Conservation (phyloP, 306 rosid genomes). For the Styphnolobium japonicum region DNA sequence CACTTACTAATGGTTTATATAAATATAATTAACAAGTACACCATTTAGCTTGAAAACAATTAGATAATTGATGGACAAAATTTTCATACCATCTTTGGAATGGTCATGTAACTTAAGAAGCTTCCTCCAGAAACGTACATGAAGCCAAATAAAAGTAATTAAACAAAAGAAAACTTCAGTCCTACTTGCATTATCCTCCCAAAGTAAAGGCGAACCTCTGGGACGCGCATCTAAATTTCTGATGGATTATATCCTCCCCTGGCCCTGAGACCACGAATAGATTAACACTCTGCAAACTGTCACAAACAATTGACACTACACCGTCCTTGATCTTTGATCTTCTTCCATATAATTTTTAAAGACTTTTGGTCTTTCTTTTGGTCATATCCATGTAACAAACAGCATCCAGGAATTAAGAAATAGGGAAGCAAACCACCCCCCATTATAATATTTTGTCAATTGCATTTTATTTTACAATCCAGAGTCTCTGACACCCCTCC, state of each 20-base stretch:
- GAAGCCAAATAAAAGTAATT: neutral
- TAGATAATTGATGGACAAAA: neutral
- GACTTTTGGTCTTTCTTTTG: slow-evolving; percentile 23
- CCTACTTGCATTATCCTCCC: neutral
- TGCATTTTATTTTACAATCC: slow-evolving; percentile 1
- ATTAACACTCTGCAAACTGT: neutral
- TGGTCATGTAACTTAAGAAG: neutral
- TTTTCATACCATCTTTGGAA: neutral
- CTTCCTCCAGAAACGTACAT: neutral
- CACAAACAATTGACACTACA: neutral
- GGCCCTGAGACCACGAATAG: neutral
- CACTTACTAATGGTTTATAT: neutral
- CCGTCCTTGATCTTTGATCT: slow-evolving; percentile 19
- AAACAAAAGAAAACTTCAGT: neutral
- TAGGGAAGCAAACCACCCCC: neutral
- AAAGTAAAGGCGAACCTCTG: neutral
- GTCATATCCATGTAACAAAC: slow-evolving; percentile 32
- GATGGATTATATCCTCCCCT: neutral
- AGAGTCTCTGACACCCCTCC: neutral
- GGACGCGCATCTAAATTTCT: neutral
- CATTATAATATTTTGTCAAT: slow-evolving; percentile 33
- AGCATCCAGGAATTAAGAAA: slow-evolving; percentile 27
- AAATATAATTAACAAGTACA: neutral
- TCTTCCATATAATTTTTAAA: neutral
- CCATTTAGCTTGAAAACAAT: neutral